A percentile compares a stretch with the other conserved stretches of the same genome.
These are phyloP conservation scores for Chimonanthus salicifolius DNA, from an alignment of 164 flowering plant genomes.

Conservation along the genomic window DNA sequence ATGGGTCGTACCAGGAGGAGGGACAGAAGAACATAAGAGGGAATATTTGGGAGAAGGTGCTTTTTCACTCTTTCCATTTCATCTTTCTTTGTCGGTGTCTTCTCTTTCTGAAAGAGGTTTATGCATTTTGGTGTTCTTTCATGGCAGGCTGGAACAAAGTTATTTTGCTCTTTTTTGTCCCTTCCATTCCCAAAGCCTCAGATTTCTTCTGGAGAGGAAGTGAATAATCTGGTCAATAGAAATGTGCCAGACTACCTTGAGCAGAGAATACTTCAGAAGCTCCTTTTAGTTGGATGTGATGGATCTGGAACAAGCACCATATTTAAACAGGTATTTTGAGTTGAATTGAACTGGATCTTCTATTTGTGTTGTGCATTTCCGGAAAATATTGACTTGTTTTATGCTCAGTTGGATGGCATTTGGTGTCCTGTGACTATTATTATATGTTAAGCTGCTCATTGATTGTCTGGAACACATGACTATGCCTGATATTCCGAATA, in stretches of 20 bases:
- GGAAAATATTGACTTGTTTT: background rate
- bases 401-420: background rate
- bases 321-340: constrained; percentile 72
- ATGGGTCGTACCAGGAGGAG: constrained; percentile 93
- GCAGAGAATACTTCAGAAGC: constrained; percentile 56
- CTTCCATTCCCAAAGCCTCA: constrained; percentile 74
- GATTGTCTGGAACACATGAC: no score
- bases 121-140: constrained; percentile 4
- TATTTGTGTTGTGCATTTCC: background rate
- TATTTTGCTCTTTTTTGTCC: constrained; percentile 73
- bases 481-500: background rate
- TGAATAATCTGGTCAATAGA: constrained; percentile 18
- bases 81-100: background rate
- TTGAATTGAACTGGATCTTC: background rate
- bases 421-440: background rate
- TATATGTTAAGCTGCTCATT: background rate
- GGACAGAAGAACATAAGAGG: constrained; percentile 92
- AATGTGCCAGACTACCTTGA: constrained; percentile 54
- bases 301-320: constrained; percentile 92
- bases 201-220: constrained; percentile 42
- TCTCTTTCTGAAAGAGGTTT: background rate
- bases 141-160: constrained; percentile 69
- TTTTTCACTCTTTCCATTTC: background rate
- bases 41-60: constrained; percentile 91
- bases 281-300: constrained; percentile 73